Evolutionary conservation across 129 eudicot species (phyloP).

Genomic region (Rutidosis leptorrhynchoides): DNA sequence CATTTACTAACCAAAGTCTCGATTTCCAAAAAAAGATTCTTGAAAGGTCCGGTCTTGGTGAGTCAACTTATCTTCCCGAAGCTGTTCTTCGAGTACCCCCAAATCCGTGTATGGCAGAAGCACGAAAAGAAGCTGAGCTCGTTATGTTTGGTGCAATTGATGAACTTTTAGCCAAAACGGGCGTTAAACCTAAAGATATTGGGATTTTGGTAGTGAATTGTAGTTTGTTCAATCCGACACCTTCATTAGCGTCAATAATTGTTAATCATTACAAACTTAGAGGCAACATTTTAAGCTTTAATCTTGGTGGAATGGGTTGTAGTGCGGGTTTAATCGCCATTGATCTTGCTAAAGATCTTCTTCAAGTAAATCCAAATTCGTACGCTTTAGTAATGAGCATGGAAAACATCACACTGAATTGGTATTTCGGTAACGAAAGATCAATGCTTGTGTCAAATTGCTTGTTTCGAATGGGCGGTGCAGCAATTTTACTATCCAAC

Average conservation of each 20-base stretch:
- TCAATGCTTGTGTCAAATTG: slow-evolving; percentile 90
- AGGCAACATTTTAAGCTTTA: slow-evolving; percentile 73
- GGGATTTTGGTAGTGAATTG: slow-evolving; percentile 84
- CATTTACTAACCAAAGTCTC: slow-evolving; percentile 53
- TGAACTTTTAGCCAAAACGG: slow-evolving; percentile 64
- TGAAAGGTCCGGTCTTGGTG: slow-evolving; percentile 88
- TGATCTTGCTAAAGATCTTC: slow-evolving; percentile 86
- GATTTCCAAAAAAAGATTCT: slow-evolving; percentile 77
- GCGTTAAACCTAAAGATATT: slow-evolving; percentile 69
- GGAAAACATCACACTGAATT: slow-evolving; percentile 79
- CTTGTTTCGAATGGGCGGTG: slow-evolving; percentile 88
- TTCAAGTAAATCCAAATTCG: slow-evolving; percentile 74
- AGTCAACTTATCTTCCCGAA: slow-evolving; percentile 76
- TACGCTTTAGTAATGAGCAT: slow-evolving; percentile 75
- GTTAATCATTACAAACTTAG: slow-evolving; percentile 82
- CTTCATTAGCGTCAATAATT: slow-evolving; percentile 76
- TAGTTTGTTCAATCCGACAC: slow-evolving; percentile 81
- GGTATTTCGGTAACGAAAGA: slow-evolving; percentile 86
- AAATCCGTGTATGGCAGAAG: slow-evolving; percentile 81
- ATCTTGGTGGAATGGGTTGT: slow-evolving; percentile 92
- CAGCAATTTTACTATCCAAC: slow-evolving; percentile 75
- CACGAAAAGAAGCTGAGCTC: slow-evolving; percentile 77
- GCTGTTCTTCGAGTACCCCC: slow-evolving; percentile 76
- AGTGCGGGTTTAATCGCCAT: slow-evolving; percentile 83
- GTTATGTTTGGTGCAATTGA: slow-evolving; percentile 93